phyloP scores from a whole-genome alignment of 2,329 filamentous ascomycete species.

The Intubia oerlemansii region DNA sequence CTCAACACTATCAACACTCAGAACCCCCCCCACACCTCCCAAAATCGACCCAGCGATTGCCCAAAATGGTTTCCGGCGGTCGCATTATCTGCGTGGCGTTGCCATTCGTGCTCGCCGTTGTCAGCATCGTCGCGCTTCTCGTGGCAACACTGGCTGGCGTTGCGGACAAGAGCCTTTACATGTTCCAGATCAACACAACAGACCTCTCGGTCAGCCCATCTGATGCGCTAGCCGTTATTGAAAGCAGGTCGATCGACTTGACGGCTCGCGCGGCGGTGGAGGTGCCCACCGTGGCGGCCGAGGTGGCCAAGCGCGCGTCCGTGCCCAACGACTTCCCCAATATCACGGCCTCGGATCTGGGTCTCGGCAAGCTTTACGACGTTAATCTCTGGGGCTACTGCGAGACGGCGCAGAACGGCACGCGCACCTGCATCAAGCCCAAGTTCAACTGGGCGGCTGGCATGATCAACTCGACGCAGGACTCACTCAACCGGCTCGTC shows the following conservation, averaged over 20 bases:
- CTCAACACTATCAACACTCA: too few relatives aligned
- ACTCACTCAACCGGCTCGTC: conserved; percentile 28
- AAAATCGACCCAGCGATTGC: too few relatives aligned
- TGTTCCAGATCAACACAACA: conserved; percentile 39
- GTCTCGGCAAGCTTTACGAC: conserved; percentile 57
- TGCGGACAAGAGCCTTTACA: conserved; percentile 30
- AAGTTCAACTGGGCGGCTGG: conserved; percentile 60
- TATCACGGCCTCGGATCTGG: conserved; percentile 34
- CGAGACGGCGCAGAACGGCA: conserved; percentile 32
- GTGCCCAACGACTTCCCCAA: too few relatives aligned
- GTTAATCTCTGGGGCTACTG: conserved; percentile 82
- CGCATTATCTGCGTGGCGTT: conserved; percentile 71
- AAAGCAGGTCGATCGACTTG: background rate
- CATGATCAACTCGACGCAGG: conserved; percentile 41
- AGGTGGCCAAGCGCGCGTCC: too few relatives aligned
- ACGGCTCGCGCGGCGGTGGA: background rate
- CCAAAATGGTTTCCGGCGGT: conserved; percentile 27
- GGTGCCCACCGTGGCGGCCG: too few relatives aligned
- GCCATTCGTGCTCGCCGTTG: conserved; percentile 65
- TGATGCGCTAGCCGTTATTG: conserved; percentile 3
- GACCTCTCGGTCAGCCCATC: conserved; percentile 28
- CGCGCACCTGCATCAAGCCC: conserved; percentile 46
- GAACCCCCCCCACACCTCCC: too few relatives aligned
- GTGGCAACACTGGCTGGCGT: conserved; percentile 34
- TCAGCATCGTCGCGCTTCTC: conserved; percentile 48